These are phyloP conservation scores for Pezicula radicicola DNA, from an alignment of 2,329 filamentous ascomycete genomes.

Conservation along the genomic window DNA sequence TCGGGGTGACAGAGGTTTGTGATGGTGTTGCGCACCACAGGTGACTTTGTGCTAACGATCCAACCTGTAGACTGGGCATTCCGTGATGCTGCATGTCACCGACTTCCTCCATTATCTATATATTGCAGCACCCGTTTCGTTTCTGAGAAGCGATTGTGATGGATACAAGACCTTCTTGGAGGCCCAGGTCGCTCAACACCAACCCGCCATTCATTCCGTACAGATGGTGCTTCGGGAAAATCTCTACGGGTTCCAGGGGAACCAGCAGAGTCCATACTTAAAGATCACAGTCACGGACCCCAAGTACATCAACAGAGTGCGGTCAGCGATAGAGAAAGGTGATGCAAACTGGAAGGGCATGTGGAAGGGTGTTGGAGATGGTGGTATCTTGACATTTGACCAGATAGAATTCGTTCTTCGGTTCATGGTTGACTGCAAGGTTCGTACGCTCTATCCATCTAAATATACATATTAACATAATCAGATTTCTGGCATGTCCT, in stretches of 20 bases:
- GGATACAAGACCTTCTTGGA: conserved; percentile 81
- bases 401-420: conserved; percentile 92
- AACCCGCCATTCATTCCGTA: conserved; percentile 75
- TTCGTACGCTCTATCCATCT: conserved; percentile 32
- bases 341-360: conserved; percentile 86
- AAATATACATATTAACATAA: conserved; percentile 5
- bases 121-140: conserved; percentile 80
- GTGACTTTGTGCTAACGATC: conserved; percentile 11
- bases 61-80: conserved; percentile 64
- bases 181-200: conserved; percentile 68
- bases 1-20: conserved; percentile 79
- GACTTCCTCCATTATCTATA: conserved; percentile 97
- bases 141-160: conserved; percentile 74
- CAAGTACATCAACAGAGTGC: conserved; percentile 75
- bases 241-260: conserved; percentile 92
- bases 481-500: conserved; percentile 90
- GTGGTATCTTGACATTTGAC: conserved; percentile 86
- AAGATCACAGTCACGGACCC: conserved; percentile 93
- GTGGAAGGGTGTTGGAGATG: conserved; percentile 68
- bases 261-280: conserved; percentile 85
- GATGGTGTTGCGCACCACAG: not conserved
- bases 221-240: conserved; percentile 83
- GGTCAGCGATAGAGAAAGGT: conserved; percentile 70
- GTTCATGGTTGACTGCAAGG: conserved; percentile 97
- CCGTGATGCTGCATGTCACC: conserved; percentile 90